Conservation (phyloP, 2,329 filamentous ascomycete species). For the Ophiosphaerella korrae region DNA sequence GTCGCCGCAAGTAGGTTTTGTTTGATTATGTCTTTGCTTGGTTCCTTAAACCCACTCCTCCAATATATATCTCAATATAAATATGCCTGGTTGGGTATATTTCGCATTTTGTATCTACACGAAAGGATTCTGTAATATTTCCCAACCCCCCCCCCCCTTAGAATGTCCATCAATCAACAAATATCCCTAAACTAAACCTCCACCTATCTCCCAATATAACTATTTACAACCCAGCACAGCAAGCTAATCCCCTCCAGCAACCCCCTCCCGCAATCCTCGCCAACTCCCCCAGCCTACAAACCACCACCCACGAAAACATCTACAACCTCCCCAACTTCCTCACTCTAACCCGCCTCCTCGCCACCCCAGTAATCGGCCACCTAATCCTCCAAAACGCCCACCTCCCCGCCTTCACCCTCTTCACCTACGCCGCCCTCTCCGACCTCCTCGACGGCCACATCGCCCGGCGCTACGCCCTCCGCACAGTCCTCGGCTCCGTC, state of each 20-base stretch:
- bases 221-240: not conserved
- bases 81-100: not conserved
- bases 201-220: not conserved
- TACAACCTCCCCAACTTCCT: slow-evolving; percentile 96
- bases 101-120: too few species aligned
- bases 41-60: not conserved
- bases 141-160: too few species aligned
- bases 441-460: slow-evolving; percentile 95
- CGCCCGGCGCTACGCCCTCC: slow-evolving; percentile 81
- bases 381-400: slow-evolving; percentile 84
- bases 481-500: slow-evolving; percentile 92
- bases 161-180: too few species aligned
- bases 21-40: not conserved
- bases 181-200: too few species aligned
- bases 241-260: slow-evolving; percentile 9
- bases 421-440: slow-evolving; percentile 88
- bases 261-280: not conserved
- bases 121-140: too few species aligned
- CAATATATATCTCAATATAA: not conserved
- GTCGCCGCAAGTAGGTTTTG: not conserved
- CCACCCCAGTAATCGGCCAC: slow-evolving; percentile 86
- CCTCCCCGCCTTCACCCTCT: slow-evolving; percentile 78
- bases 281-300: slow-evolving; percentile 26
- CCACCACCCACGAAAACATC: slow-evolving; percentile 74
- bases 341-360: slow-evolving; percentile 81